Conservation (phyloP, 495 filamentous ascomycete genomes). For the Cercophora scortea region DNA sequence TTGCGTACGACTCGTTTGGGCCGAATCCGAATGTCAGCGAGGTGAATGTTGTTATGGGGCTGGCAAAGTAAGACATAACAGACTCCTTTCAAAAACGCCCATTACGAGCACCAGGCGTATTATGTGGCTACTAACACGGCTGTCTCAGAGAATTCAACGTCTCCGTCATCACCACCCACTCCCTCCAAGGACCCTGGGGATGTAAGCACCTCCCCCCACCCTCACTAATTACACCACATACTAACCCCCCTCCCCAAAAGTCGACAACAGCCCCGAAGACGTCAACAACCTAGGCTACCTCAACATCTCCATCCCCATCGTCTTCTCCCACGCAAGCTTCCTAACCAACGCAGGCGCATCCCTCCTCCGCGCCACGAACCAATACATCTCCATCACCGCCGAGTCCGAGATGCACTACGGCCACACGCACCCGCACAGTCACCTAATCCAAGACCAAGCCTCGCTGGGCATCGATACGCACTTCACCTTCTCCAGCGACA, state of each 20-base stretch:
- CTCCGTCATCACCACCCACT: slow-evolving; percentile 28
- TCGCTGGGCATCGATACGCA: slow-evolving; percentile 40
- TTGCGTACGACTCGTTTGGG: slow-evolving; percentile 33
- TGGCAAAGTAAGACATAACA: slow-evolving; percentile 7
- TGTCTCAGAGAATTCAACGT: slow-evolving; percentile 12
- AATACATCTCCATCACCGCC: slow-evolving; percentile 37
- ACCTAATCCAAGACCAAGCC: slow-evolving; percentile 33
- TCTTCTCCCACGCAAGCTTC: slow-evolving; percentile 33
- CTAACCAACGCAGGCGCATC: slow-evolving; percentile 18
- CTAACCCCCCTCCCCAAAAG: slow-evolving; percentile 2
- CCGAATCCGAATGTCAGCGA: slow-evolving; percentile 13
- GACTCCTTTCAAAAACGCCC: no score
- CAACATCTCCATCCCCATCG: slow-evolving; percentile 26
- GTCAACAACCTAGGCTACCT: slow-evolving; percentile 23
- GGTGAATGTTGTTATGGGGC: slow-evolving; percentile 15
- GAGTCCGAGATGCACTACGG: slow-evolving; percentile 41
- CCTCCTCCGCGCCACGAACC: slow-evolving; percentile 28
- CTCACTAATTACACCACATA: not conserved
- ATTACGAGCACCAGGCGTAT: not conserved
- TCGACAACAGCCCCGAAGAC: slow-evolving; percentile 23
- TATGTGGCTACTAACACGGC: not conserved
- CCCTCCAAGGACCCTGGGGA: slow-evolving; percentile 25
- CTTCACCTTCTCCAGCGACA: slow-evolving; percentile 35
- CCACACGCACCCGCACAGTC: slow-evolving; percentile 25
- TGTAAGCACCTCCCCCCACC: slow-evolving; percentile 9